Percentiles rank a stretch among this genome's conserved stretches.
Evolutionary conservation across 2,329 filamentous ascomycete species (phyloP).

Genomic region (Xylariaceae sp.): DNA sequence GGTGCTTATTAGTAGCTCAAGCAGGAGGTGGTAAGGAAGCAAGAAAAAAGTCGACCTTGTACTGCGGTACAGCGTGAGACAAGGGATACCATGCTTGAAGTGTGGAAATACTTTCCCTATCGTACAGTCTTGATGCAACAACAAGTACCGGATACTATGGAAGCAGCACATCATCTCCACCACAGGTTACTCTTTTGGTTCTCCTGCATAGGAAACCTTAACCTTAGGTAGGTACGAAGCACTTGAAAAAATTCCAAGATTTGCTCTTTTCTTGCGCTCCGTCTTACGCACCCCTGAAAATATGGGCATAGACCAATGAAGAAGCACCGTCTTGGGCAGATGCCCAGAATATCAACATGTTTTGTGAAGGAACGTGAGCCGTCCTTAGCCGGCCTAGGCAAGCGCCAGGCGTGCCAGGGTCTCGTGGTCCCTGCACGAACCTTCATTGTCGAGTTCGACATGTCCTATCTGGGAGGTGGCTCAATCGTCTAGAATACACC

Average conservation of each 20-base stretch:
- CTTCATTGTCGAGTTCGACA: neutral
- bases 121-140: no score
- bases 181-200: conserved; percentile 14
- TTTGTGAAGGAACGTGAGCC: conserved; percentile 6
- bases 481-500: no score
- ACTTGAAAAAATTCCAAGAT: no score
- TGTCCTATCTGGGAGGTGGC: neutral
- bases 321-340: neutral
- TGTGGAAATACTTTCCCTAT: no score
- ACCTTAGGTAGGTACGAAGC: no score
- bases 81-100: no score
- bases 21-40: no score
- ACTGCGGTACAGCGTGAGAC: no score
- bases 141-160: neutral
- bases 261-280: no score
- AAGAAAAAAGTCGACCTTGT: no score
- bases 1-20: no score
- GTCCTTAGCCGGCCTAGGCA: conserved; percentile 7
- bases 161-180: conserved; percentile 16
- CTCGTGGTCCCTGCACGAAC: no score
- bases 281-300: neutral
- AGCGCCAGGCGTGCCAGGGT: conserved; percentile 1
- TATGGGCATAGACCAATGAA: neutral
- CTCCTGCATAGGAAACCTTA: conserved; percentile 14
- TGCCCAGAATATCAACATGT: neutral